Evolutionary conservation across 2,329 filamentous ascomycete species (phyloP).

Genomic region (Phaeosphaeria sp.): DNA sequence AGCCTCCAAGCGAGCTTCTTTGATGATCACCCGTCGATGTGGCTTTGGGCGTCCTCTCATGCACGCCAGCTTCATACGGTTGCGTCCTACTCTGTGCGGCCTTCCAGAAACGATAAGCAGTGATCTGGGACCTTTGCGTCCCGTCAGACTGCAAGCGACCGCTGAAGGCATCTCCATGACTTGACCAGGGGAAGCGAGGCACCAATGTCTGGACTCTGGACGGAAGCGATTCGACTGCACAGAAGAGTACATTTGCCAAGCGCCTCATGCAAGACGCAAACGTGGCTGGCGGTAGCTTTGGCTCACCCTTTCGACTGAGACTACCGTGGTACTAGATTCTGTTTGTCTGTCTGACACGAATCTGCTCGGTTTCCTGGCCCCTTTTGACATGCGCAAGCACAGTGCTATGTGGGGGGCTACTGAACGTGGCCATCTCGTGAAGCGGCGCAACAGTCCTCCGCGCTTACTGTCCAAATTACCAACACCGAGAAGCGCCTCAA

Average conservation of each 20-base stretch:
- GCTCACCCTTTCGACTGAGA: not conserved
- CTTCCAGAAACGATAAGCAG: slow-evolving; percentile 35
- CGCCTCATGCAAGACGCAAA: not conserved
- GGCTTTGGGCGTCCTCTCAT: slow-evolving; percentile 40
- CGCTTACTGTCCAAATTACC: slow-evolving; percentile 36
- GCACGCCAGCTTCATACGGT: slow-evolving; percentile 21
- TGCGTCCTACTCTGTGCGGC: slow-evolving; percentile 22
- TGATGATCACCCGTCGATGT: slow-evolving; percentile 46
- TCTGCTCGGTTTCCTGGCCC: not conserved
- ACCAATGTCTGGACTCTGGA: not conserved
- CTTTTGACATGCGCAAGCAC: not conserved
- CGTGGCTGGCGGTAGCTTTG: not conserved
- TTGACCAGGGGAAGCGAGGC: slow-evolving; percentile 5
- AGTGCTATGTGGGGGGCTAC: slow-evolving; percentile 13
- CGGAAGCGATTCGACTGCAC: not conserved
- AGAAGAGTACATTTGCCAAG: not conserved
- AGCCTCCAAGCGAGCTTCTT: not conserved
- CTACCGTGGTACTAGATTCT: not conserved
- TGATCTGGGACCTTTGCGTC: slow-evolving; percentile 3
- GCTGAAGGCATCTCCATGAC: slow-evolving; percentile 2
- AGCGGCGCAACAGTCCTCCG: slow-evolving; percentile 30
- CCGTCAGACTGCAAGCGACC: slow-evolving; percentile 2
- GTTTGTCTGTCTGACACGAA: not conserved
- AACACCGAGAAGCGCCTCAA: slow-evolving; percentile 17
- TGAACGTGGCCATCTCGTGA: not conserved